Conservation (phyloP, 768 basidiomycete species). For the Kwoniella sp. region DNA sequence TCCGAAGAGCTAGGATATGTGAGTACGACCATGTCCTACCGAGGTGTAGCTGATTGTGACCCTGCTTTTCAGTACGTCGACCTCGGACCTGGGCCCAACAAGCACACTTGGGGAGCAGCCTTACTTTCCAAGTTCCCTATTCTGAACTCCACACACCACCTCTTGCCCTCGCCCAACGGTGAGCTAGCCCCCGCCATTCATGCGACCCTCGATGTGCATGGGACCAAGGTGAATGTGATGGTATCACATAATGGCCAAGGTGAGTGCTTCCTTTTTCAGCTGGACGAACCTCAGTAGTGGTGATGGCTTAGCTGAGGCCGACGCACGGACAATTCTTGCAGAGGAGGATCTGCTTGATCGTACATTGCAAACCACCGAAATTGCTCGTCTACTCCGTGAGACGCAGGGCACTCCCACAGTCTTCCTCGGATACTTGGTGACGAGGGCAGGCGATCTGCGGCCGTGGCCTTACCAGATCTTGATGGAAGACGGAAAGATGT, state of each 20-base stretch:
- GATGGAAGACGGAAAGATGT: slow-evolving; percentile 73
- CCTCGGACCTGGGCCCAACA: slow-evolving; percentile 81
- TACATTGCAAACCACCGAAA: slow-evolving; percentile 76
- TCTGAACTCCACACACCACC: slow-evolving; percentile 78
- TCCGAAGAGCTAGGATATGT: slow-evolving; percentile 81
- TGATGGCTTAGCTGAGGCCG: not conserved
- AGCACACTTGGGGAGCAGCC: slow-evolving; percentile 86
- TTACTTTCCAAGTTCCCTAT: slow-evolving; percentile 90
- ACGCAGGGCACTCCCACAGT: slow-evolving; percentile 69
- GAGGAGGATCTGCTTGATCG: slow-evolving; percentile 89
- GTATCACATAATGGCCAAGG: slow-evolving; percentile 92
- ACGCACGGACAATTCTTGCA: slow-evolving; percentile 45
- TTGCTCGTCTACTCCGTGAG: slow-evolving; percentile 75
- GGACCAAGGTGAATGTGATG: slow-evolving; percentile 76
- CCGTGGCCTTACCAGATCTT: slow-evolving; percentile 56
- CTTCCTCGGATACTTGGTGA: slow-evolving; percentile 55
- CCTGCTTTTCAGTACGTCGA: slow-evolving; percentile 69
- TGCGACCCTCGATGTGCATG: slow-evolving; percentile 77
- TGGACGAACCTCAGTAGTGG: not conserved
- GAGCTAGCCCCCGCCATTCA: slow-evolving; percentile 90
- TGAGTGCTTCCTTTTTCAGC: slow-evolving; percentile 40
- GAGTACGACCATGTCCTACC: slow-evolving; percentile 45
- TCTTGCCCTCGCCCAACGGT: slow-evolving; percentile 74
- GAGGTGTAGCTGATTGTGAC: not conserved
- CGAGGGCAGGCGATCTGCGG: slow-evolving; percentile 42